Evolutionary conservation across 805 yeast species (phyloP), one percentile per base, ranked within the genome.

Genomic region (Wickerhamomyces pijperi): DNA sequence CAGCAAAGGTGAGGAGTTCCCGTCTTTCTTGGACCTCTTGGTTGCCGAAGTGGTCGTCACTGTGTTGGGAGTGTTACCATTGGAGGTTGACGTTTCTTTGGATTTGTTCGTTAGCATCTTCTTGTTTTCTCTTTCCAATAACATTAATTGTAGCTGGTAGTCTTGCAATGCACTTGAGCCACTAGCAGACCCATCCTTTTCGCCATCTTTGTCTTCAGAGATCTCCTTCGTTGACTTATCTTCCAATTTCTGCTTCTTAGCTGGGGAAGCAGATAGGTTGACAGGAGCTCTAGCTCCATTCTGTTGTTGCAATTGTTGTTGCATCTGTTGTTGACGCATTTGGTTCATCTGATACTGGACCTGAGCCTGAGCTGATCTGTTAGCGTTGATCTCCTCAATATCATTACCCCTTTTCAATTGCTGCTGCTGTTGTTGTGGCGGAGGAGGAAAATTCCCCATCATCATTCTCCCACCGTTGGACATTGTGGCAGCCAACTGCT

Each of bases 101-200:
- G 29, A 8, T 44, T 58, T 62, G 31, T 76, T 75, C 38, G 67
- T 70, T 15, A 82, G 61, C 39, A 83, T 68, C 55, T 74, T 76
- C 54, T 80, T 78, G 57, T 82, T 84, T 54, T 82, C 88, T 46
- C 74, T 74, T 50, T 84, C 94, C 52, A 85, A 61, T 39, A 80
- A 55, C 71, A 82, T 72, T 47, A 83, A 62, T 57, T 83, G 90
- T 66, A 75, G 77, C 56, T 84, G 94, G 56, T 85, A 84, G 53
- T 84, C 94, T 49, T 80, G 84, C 32, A 84, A 61, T 2, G 90
- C 88, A 50, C 44, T 47, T 17, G 51, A 44, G 6, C 54, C 47
- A 18, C 16, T 25, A 15, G 17, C 31, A 2, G 35, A 28, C 18
- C 15, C 23, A 11, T 25, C 29, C 16, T 25, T 34, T n/a, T 17